Evolutionary conservation across 2,329 filamentous ascomycete species (phyloP).

Genomic region (Achaetomium macrosporum): DNA sequence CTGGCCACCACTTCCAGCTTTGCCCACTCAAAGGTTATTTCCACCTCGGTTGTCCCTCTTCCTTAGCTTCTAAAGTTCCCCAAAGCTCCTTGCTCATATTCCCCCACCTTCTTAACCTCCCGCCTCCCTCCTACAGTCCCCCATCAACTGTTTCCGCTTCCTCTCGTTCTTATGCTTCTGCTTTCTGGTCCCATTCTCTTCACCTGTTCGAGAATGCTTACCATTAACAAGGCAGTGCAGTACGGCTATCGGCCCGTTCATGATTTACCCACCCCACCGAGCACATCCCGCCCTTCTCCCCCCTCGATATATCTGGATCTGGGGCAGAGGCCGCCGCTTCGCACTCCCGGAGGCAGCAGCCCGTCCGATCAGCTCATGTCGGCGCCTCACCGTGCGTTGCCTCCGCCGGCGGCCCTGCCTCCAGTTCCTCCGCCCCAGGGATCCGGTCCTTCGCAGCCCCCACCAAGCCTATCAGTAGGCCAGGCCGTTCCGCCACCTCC

Average conservation of each 20-base stretch:
- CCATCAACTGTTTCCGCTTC: neutral
- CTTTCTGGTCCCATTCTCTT: constrained; percentile 7
- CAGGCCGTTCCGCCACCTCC: constrained; percentile 25
- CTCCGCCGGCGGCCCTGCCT: constrained; percentile 61
- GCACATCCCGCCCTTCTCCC: constrained; percentile 50
- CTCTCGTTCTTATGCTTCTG: constrained; percentile 6
- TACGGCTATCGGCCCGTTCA: constrained; percentile 56
- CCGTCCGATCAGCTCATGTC: constrained; percentile 56
- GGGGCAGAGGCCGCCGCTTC: constrained; percentile 36
- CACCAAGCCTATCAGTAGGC: constrained; percentile 25
- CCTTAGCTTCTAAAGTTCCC: neutral
- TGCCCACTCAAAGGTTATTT: constrained; percentile 33
- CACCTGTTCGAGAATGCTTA: constrained; percentile 50
- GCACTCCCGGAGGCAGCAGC: constrained; percentile 40
- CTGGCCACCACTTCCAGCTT: constrained; percentile 45
- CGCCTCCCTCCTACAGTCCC: neutral
- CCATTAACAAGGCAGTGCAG: constrained; percentile 52
- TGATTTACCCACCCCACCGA: constrained; percentile 56
- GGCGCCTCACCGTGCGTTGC: constrained; percentile 62
- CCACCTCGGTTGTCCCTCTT: constrained; percentile 24
- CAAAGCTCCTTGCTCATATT: neutral
- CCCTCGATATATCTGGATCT: constrained; percentile 46
- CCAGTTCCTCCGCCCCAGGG: constrained; percentile 43
- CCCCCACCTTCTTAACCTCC: neutral
- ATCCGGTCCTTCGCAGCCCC: constrained; percentile 28